Base-by-base conservation (phyloP, 495 filamentous ascomycete genomes). In the Podospora australis region DNA sequence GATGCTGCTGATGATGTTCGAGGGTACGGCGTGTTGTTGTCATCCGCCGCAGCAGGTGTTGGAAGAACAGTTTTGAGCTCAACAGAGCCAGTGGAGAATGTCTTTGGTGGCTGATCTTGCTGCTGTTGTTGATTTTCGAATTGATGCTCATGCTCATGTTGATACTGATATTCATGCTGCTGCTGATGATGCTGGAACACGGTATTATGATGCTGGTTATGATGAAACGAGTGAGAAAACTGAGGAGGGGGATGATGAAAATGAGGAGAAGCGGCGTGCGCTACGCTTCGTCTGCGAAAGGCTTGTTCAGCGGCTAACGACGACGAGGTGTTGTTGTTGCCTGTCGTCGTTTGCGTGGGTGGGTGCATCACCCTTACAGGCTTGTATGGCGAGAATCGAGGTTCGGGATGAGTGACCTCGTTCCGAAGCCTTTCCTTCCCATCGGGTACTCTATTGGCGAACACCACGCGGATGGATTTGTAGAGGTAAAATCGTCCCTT, bases 361-460 rank as follows among this genome's bases (percentile, higher is more conserved):
- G 68, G 68, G 36, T 68, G 70, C 59, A 71, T 71, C 43, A 70
- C 67, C 19, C 75, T 64, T 16, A 71, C 73, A 0, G 88, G 78
- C 65, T 88, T 95, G 69, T 96, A 99, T 10, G 83, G 72, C 49
- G 81, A 85, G 58, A 87, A 99, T 28, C 84, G 78, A 35, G 92
- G 92, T 48, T 96, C 88, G 0, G 94, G 90, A 41, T 85, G 72
- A 44, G 94, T 86, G 23, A 91, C 86, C 60, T 99, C 92, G 59
- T 94, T 96, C 6, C 84, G 80, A 32, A 99, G 73, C 48, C 82
- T 88, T 69, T 97, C 92, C 61, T 97, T 96, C 22, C 90, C 92
- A 59, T 99, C 92, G 0, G 94, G 92, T 2, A 96, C 94, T 22
- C 92, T 82, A 63, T 99, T 99, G 44, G 92, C 92, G 65, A 99